phyloP scores from a whole-genome alignment of 495 filamentous ascomycete genomes.

The Ramalina intermedia region DNA sequence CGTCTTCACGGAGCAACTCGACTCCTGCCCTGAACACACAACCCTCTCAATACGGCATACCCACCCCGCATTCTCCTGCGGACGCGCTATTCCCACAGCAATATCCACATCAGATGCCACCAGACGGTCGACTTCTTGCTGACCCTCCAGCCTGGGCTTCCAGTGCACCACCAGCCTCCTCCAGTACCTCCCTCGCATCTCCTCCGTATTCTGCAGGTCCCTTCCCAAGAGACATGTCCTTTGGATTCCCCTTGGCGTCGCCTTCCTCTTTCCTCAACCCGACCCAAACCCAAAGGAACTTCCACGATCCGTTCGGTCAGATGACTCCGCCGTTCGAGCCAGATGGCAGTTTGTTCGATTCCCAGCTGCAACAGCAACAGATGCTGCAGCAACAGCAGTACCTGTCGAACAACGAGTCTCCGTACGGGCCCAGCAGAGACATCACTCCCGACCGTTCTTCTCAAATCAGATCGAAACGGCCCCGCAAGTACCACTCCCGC shows the following conservation, averaged over 20 bases:
- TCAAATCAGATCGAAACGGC: constrained; percentile 15
- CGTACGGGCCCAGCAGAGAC: neutral
- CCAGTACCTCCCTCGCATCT: neutral
- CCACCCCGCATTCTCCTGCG: too few relatives aligned
- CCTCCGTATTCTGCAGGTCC: constrained; percentile 11
- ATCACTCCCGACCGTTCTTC: neutral
- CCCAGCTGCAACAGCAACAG: constrained; percentile 3
- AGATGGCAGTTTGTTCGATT: constrained; percentile 6
- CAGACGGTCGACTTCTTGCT: neutral
- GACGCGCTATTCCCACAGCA: too few relatives aligned
- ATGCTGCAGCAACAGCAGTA: neutral
- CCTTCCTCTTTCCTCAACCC: too few relatives aligned
- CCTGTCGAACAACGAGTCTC: too few relatives aligned
- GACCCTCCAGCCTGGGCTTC: neutral
- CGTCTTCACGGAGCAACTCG: neutral
- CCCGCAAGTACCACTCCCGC: constrained; percentile 11
- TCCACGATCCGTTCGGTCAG: constrained; percentile 6
- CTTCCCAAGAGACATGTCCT: neutral
- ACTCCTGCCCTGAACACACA: neutral
- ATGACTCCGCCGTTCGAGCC: constrained; percentile 14
- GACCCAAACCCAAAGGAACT: too few relatives aligned
- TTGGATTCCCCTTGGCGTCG: too few relatives aligned
- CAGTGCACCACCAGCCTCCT: neutral
- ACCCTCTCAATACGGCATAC: too few relatives aligned
- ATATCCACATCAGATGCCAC: too few relatives aligned